A percentile compares a stretch with the other conserved stretches of the same genome.
Conservation (phyloP, 2,329 filamentous ascomycete genomes). For the Capronia epimyces region DNA sequence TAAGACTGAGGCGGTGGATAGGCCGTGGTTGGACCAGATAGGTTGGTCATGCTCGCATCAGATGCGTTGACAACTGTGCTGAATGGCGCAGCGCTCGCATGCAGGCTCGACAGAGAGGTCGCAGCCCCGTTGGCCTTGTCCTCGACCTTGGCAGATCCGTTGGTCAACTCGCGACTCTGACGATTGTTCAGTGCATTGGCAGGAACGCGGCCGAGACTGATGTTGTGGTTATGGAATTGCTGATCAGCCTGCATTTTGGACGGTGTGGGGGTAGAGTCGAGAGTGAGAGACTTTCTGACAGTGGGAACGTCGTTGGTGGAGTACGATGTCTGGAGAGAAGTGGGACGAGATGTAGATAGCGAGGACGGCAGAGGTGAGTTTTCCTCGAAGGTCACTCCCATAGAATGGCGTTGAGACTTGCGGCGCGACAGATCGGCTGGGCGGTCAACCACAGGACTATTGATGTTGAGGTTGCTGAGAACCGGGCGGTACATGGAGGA, state of each 20-base stretch:
- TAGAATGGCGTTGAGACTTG: slow-evolving; percentile 40
- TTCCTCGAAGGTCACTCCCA: slow-evolving; percentile 38
- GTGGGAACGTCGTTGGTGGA: slow-evolving; percentile 86
- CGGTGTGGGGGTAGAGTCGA: slow-evolving; percentile 39
- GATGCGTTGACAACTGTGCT: slow-evolving; percentile 53
- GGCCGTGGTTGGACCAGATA: slow-evolving; percentile 34
- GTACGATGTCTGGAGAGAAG: slow-evolving; percentile 69
- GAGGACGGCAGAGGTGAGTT: slow-evolving; percentile 27
- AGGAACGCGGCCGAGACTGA: slow-evolving; percentile 73
- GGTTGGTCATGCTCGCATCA: slow-evolving; percentile 34
- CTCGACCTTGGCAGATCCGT: slow-evolving; percentile 28
- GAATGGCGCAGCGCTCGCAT: slow-evolving; percentile 74
- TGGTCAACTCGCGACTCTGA: slow-evolving; percentile 63
- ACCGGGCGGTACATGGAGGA: slow-evolving; percentile 38
- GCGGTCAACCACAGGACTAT: slow-evolving; percentile 32
- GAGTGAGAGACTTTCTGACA: slow-evolving; percentile 62
- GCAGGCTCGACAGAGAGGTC: slow-evolving; percentile 45
- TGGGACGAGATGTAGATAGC: slow-evolving; percentile 44
- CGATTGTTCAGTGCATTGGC: slow-evolving; percentile 59
- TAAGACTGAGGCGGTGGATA: slow-evolving; percentile 48
- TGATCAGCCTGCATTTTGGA: slow-evolving; percentile 58
- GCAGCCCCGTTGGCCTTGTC: slow-evolving; percentile 20
- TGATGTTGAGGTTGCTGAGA: slow-evolving; percentile 33
- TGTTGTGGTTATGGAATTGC: slow-evolving; percentile 66
- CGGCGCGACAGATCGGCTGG: slow-evolving; percentile 35